Conservation (phyloP, 2,329 filamentous ascomycete genomes). For the Exophiala lecanii-corni region DNA sequence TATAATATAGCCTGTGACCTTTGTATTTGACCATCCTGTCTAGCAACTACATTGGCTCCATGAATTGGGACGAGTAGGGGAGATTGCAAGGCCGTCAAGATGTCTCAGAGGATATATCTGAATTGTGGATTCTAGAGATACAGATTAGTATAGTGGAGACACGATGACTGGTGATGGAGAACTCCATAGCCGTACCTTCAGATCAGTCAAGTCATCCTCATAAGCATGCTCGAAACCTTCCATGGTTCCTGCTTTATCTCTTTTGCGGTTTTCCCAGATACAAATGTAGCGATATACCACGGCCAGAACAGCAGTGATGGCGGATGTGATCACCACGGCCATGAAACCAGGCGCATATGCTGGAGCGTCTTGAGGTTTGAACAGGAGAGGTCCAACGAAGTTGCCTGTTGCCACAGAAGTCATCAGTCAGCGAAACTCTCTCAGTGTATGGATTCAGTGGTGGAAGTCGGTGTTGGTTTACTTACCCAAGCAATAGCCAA, state of each 20-base stretch:
- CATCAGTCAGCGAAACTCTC: constrained; percentile 32
- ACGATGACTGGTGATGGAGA: no score
- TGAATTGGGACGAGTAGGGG: no score
- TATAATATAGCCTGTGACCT: no score
- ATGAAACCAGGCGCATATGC: constrained; percentile 29
- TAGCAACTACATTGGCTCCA: no score
- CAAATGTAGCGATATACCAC: constrained; percentile 18
- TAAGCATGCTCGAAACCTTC: constrained; percentile 51
- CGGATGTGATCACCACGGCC: constrained; percentile 27
- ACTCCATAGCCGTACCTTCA: constrained; percentile 26
- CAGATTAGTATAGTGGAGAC: no score
- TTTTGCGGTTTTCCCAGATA: constrained; percentile 25
- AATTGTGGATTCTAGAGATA: neutral
- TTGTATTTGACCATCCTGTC: no score
- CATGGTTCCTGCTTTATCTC: constrained; percentile 23
- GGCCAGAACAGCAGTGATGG: constrained; percentile 27
- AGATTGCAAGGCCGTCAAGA: no score
- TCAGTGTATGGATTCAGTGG: no score
- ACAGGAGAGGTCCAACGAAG: constrained; percentile 34
- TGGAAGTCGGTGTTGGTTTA: no score
- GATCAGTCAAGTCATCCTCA: constrained; percentile 50
- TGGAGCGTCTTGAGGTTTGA: constrained; percentile 31
- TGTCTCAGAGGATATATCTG: neutral
- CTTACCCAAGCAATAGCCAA: constrained; percentile 35
- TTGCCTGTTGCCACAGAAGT: constrained; percentile 28